Evolutionary conservation across 257 asterid genomes (phyloP).

Genomic region (Apocynum venetum): DNA sequence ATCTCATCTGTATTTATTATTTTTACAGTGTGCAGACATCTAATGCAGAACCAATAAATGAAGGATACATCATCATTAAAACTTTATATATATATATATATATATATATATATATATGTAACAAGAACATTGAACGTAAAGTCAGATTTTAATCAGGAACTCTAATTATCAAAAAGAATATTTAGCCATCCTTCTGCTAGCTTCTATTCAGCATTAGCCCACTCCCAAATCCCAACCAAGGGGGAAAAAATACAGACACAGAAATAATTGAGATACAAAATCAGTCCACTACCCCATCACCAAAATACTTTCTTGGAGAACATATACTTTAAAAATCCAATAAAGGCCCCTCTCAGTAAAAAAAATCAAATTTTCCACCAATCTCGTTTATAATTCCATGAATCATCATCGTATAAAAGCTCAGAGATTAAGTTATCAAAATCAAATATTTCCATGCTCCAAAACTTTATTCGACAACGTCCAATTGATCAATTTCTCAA

Average conservation of each 20-base stretch:
- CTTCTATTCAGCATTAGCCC: not conserved
- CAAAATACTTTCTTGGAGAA: no score
- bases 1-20: not conserved
- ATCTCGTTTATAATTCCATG: not conserved
- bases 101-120: not conserved
- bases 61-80: not conserved
- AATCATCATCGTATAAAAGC: not conserved
- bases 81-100: no score
- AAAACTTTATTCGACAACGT: not conserved
- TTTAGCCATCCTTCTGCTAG: not conserved
- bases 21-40: not conserved
- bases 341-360: not conserved
- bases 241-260: no score
- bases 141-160: not conserved
- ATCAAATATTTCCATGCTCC: not conserved
- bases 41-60: not conserved
- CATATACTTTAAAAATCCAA: not conserved
- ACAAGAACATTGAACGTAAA: not conserved
- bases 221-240: not conserved
- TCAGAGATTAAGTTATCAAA: not conserved
- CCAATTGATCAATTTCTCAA: not conserved
- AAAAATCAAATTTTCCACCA: not conserved
- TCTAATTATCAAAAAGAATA: not conserved
- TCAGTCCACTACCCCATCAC: no score
- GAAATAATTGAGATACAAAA: no score